These are phyloP conservation scores for Aureobasidium leucospermi DNA, from an alignment of 2,329 filamentous ascomycete species.

Conservation along the genomic window DNA sequence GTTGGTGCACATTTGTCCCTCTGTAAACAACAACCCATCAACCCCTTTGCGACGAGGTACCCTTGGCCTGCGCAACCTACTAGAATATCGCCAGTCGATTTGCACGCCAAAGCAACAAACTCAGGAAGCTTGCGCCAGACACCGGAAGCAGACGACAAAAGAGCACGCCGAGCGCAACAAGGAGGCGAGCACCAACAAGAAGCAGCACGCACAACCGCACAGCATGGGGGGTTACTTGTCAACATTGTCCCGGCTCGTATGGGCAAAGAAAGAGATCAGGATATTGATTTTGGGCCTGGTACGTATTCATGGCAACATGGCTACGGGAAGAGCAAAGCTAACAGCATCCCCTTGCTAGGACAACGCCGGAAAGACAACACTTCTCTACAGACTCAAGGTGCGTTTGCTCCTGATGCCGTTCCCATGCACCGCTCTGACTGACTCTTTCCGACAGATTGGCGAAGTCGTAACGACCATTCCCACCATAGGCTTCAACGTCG, in stretches of 20 bases:
- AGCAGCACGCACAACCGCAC: background rate
- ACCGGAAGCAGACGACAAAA: background rate
- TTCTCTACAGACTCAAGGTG: slow-evolving; percentile 94
- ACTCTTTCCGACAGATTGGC: slow-evolving; percentile 60
- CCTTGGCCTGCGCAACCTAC: background rate
- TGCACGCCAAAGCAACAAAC: background rate
- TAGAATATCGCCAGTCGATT: background rate
- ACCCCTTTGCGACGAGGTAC: background rate
- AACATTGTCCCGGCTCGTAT: slow-evolving; percentile 62
- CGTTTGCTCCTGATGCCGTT: background rate
- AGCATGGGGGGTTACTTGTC: slow-evolving; percentile 52
- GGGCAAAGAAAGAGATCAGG: slow-evolving; percentile 94
- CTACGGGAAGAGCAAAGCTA: background rate
- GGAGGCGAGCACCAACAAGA: background rate
- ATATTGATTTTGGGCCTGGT: slow-evolving; percentile 93
- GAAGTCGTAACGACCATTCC: slow-evolving; percentile 99
- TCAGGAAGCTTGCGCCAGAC: background rate
- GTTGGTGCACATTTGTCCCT: background rate
- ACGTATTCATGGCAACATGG: slow-evolving; percentile 31
- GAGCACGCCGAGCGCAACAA: background rate
- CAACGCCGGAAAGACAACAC: slow-evolving; percentile 95
- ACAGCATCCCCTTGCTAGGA: slow-evolving; percentile 52
- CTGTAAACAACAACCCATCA: slow-evolving; percentile 1
- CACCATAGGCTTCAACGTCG: slow-evolving; percentile 98
- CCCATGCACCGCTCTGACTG: background rate